Evolutionary conservation across 345 rosid species (phyloP).

Genomic region (Sisymbrium irio): DNA sequence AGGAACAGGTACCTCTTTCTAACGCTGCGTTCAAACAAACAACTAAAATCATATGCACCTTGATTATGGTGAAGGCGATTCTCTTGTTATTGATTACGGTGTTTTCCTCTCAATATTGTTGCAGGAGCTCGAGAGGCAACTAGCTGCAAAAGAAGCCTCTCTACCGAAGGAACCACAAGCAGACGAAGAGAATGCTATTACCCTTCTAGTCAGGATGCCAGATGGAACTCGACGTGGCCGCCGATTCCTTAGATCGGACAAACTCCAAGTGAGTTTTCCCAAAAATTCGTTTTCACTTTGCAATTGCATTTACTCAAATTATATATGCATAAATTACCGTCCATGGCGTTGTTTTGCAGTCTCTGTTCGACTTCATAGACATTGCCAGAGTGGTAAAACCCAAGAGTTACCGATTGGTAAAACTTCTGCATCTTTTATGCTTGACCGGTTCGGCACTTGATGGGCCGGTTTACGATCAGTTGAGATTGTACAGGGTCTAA

Average conservation of each 20-base stretch:
- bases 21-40: not conserved
- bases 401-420: constrained; percentile 87
- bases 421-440: not conserved
- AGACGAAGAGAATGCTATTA: constrained; percentile 80
- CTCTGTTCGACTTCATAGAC: constrained; percentile 90
- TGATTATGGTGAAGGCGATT: not conserved
- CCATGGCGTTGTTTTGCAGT: constrained; percentile 48
- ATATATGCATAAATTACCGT: not conserved
- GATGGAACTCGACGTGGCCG: constrained; percentile 92
- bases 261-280: constrained; percentile 56
- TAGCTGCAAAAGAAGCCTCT: constrained; percentile 89
- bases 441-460: not conserved
- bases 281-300: not conserved
- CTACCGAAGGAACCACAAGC: constrained; percentile 84
- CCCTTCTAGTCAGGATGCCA: constrained; percentile 90
- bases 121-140: constrained; percentile 85
- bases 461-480: not conserved
- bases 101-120: constrained; percentile 9
- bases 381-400: constrained; percentile 84
- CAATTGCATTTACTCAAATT: not conserved
- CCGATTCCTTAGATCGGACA: constrained; percentile 81
- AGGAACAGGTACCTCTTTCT: constrained; percentile 68
- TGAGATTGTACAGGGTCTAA: not conserved
- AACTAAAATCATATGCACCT: constrained; percentile 1
- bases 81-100: not conserved